Evolutionary conservation across 2,329 filamentous ascomycete species (phyloP).

Genomic region (Tolypocladium ophioglossoides): DNA sequence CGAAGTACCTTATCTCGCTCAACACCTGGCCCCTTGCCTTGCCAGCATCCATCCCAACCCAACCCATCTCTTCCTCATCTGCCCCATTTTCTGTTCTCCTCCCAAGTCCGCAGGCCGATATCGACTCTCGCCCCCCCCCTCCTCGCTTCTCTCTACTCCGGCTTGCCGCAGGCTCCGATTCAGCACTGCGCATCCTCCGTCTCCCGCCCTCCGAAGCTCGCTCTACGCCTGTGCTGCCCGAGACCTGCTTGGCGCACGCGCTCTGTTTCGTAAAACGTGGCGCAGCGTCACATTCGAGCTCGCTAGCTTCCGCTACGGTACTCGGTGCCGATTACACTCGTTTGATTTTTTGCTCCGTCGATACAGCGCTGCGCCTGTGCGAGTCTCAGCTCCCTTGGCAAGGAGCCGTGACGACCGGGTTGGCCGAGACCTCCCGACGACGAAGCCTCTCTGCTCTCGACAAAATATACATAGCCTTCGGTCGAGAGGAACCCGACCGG

Average conservation of each 20-base stretch:
- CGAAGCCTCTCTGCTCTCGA: neutral
- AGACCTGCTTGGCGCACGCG: too few species aligned
- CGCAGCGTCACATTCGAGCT: neutral
- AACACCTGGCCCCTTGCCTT: neutral
- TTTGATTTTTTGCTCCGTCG: neutral
- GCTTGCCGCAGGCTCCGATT: neutral
- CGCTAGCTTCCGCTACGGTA: neutral
- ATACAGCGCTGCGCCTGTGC: conserved; percentile 6
- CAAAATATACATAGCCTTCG: neutral
- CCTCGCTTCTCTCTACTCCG: neutral
- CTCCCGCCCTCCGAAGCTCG: neutral
- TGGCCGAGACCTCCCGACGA: neutral
- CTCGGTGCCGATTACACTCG: conserved; percentile 6
- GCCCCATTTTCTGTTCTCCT: neutral
- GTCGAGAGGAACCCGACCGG: neutral
- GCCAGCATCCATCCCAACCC: neutral
- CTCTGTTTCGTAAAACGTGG: neutral
- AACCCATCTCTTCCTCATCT: neutral
- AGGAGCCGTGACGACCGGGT: neutral
- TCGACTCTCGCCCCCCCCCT: neutral
- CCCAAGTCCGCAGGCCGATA: neutral
- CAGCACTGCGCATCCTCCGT: neutral
- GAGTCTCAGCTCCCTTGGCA: neutral
- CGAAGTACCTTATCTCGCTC: neutral
- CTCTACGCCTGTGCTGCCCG: neutral